Base-by-base conservation (phyloP, 805 yeast species). In the Candida tallmaniae region DNA sequence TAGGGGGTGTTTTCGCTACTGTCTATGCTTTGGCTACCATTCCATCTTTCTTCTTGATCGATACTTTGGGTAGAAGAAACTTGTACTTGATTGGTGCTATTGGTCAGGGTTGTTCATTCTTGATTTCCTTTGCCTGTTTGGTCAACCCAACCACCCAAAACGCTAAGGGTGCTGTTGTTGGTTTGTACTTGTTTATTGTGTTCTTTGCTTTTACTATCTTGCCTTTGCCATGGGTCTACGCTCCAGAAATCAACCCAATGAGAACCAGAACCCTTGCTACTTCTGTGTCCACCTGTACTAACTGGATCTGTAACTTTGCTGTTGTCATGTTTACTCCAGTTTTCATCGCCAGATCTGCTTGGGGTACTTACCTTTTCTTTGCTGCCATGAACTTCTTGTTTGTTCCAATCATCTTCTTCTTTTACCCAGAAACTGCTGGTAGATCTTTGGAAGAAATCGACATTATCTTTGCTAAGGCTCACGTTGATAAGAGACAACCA, bases 1-100 rank as follows among this genome's bases (percentile, higher is more conserved):
- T 80, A 48, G 83, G 83, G 52, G 83, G 83, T 63, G 76, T 76
- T 24, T 76, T 76, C 45, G 65, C 83, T 23, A 74, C 81, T 33
- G 60, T 78, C 30, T 77, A 78, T 46, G 78, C 80, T n/a, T 39
- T 78, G 8, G 61, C 72, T 36, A 70, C 78, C 28, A 60, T 63
- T 41, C 69, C 70, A 21, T 59, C 71, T 14, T 65, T 64, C 50
- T 65, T 63, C 51, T 52, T 65, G 44, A 50, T 65, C 42, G 72
- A 65, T 45, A 46, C 64, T 21, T 52, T 63, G 23, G 72, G 72
- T 35, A 62, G 72, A 61, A 64, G 73, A 62, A 64, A 62, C 48
- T 58, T 65, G 46, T 64, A 62, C 47, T 51, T 66, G 39, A 51
- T 62, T 41, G 72, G 72, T 45, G 69, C 71, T 23, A 23, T 45